Conservation (phyloP, 2,329 filamentous ascomycete species). For the Cladorrhinum sp. region DNA sequence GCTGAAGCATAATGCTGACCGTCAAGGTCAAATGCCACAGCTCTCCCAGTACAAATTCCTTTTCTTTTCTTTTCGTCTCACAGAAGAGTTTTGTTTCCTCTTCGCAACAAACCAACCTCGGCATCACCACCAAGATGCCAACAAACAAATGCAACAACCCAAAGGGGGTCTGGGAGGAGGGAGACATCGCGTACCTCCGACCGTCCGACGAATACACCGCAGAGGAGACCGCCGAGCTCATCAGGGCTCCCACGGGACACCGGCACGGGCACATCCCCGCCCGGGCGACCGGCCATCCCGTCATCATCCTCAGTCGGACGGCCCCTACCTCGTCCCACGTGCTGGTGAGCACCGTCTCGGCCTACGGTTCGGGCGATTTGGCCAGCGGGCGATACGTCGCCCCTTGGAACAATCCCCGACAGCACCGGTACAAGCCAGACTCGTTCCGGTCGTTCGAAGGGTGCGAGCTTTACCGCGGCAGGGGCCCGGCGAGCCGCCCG, state of each 20-base stretch:
- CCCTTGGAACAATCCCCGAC: conserved; percentile 32
- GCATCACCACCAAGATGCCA: not conserved
- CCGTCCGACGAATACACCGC: conserved; percentile 14
- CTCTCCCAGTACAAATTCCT: too few species aligned
- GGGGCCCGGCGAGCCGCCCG: too few species aligned
- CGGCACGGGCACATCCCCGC: conserved; percentile 16
- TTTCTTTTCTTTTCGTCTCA: too few species aligned
- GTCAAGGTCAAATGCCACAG: too few species aligned
- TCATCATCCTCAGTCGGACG: conserved; percentile 31
- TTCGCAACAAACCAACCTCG: too few species aligned
- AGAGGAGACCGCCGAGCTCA: conserved; percentile 22
- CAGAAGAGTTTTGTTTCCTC: too few species aligned
- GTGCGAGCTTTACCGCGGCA: conserved; percentile 16
- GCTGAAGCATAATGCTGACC: too few species aligned
- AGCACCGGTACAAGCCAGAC: conserved; percentile 24
- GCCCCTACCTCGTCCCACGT: conserved; percentile 19
- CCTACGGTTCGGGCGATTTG: conserved; percentile 28
- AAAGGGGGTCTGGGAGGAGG: conserved; percentile 15
- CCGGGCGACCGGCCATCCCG: conserved; percentile 32
- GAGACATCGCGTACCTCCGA: conserved; percentile 34
- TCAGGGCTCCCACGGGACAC: conserved; percentile 1
- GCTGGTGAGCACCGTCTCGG: conserved; percentile 34
- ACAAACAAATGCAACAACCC: not conserved
- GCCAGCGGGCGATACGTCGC: conserved; percentile 22
- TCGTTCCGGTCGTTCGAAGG: conserved; percentile 35